Evolutionary conservation across 345 rosid genomes (phyloP).

Genomic region (Garcia nutans): DNA sequence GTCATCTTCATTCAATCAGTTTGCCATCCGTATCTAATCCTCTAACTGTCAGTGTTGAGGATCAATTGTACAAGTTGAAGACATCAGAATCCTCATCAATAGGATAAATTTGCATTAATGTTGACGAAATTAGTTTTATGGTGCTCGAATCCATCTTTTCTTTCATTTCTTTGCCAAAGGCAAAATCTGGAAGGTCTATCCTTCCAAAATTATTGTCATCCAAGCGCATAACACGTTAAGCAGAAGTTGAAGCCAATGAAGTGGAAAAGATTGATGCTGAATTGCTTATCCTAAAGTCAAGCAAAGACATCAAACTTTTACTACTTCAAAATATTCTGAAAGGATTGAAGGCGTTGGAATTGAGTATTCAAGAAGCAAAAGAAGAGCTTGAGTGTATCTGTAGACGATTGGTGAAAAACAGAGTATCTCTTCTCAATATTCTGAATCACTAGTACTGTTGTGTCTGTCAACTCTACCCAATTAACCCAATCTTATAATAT

Average conservation of each 20-base stretch:
- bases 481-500: not conserved
- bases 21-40: constrained; percentile 38
- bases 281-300: constrained; percentile 12
- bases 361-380: constrained; percentile 3
- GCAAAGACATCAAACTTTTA: not conserved
- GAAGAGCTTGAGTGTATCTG: constrained; percentile 12
- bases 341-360: constrained; percentile 10
- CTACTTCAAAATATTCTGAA: not conserved
- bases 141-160: constrained; percentile 20
- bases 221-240: not conserved
- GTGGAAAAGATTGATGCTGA: constrained; percentile 12
- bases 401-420: constrained; percentile 8
- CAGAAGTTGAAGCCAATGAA: constrained; percentile 4
- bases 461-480: not conserved
- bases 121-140: constrained; percentile 16
- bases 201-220: constrained; percentile 21
- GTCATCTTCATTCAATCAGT: constrained; percentile 35
- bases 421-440: constrained; percentile 12
- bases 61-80: constrained; percentile 28
- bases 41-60: constrained; percentile 26
- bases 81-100: constrained; percentile 10
- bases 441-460: not conserved
- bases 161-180: constrained; percentile 14
- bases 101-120: constrained; percentile 1
- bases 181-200: too few relatives aligned